Base-by-base conservation (phyloP, 169 alveolate species). In the Eimeria tenella region DNA sequence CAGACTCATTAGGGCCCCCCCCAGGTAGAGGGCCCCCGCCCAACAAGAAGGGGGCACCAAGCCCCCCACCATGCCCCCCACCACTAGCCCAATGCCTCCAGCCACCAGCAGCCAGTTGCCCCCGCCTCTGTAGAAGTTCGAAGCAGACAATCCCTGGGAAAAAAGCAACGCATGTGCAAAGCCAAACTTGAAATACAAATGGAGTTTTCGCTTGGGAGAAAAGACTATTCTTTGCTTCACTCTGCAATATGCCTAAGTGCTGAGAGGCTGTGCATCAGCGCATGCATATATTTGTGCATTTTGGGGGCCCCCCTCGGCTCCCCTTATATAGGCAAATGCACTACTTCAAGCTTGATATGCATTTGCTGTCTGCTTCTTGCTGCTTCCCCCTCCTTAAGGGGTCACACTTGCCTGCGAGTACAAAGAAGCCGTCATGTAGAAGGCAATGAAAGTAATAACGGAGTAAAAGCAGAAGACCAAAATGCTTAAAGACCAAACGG, bases 71-170 rank as follows among this genome's bases (percentile, higher is more conserved):
- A 90, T 77, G 25, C 94, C 94, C 60, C 94, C 94, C 1, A 68
- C 73, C 25, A 53, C 83, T 63, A 90, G n/a, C 11, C 94, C 94
- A 10, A 42, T 56, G 13, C 74, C 74, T 3, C 83, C 94, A 5
- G 83, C 94, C 9, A 96, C 97, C 42, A 87, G 86, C 58, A 95
- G 52, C 97, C 97, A 95, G 82, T 94, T 94, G 58, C 97, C 97
- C 25, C 97, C 96, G 82, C 97, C 96, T 49, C 93, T 79, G 95
- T 95, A 94, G 42, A 95, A 94, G 60, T 94, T 95, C 3, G 95
- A 68, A 3, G 97, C 95, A 58, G 92, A 73, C 21, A 95, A 79
- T 4, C 96, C 97, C 95, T 92, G 94, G 10, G 11, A n/a, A 79
- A n/a, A 79, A 15, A 53, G n/a, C 63, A 79, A 55, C 71, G 21